A percentile compares a stretch with the other conserved stretches of the same genome.
Conservation (phyloP, 2,329 filamentous ascomycete genomes). For the Aquanectria penicillioides region DNA sequence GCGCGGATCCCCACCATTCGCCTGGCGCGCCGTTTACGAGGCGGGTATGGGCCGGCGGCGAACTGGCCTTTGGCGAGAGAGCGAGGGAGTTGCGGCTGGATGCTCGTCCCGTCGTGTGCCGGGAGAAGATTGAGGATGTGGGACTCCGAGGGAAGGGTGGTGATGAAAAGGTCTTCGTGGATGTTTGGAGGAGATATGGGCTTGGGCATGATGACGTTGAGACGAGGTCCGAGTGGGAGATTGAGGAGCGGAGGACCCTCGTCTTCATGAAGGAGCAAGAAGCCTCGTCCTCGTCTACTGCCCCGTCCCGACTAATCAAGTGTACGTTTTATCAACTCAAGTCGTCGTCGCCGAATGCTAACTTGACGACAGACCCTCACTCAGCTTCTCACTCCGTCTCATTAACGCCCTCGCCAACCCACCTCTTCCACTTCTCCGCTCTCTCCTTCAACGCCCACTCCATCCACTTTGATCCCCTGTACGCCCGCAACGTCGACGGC, state of each 20-base stretch:
- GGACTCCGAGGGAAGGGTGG: slow-evolving; percentile 44
- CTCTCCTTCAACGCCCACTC: slow-evolving; percentile 92
- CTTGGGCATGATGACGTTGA: slow-evolving; percentile 32
- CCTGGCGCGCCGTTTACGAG: slow-evolving; percentile 78
- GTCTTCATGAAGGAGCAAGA: slow-evolving; percentile 60
- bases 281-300: slow-evolving; percentile 16
- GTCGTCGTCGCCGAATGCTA: neutral
- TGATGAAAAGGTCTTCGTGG: slow-evolving; percentile 61
- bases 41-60: slow-evolving; percentile 90
- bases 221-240: slow-evolving; percentile 37
- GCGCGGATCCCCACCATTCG: slow-evolving; percentile 82
- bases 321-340: slow-evolving; percentile 32
- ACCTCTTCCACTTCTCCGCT: slow-evolving; percentile 91
- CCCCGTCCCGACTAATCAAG: slow-evolving; percentile 37
- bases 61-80: slow-evolving; percentile 63
- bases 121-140: slow-evolving; percentile 57
- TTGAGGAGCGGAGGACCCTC: slow-evolving; percentile 61
- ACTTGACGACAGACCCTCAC: slow-evolving; percentile 43
- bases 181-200: slow-evolving; percentile 59
- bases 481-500: slow-evolving; percentile 76
- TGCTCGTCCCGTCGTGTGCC: slow-evolving; percentile 52
- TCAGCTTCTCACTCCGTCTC: slow-evolving; percentile 54
- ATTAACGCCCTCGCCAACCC: slow-evolving; percentile 72
- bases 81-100: slow-evolving; percentile 48
- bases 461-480: slow-evolving; percentile 84